Base-by-base conservation (phyloP, 106 monocot species). In the Dendrobium officinale region DNA sequence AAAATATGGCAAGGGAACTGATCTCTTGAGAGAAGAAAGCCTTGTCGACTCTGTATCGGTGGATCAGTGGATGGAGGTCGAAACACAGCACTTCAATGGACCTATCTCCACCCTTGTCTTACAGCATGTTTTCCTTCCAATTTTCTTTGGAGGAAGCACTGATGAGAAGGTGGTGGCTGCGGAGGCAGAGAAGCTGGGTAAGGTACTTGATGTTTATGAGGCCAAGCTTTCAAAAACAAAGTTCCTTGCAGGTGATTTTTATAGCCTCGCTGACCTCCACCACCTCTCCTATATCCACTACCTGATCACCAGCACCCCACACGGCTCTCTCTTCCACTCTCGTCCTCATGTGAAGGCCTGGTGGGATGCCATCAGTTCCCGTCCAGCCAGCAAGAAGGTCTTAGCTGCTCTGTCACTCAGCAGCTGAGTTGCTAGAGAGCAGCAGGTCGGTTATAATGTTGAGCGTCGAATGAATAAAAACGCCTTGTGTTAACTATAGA, bases 191-290 rank as follows among this genome's bases (percentile, higher is more conserved):
- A 85, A 90, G 88, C 87, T 91, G 10, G 79, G 45, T 2, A 81
- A 75, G 76, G 85, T 93, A 59, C 84, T 93, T 19, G 93, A 91
- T 70, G 82, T 93, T 26, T 91, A 93, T 78, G 93, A 91, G 82
- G 85, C 59, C 15, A 79, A 82, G 55, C 88, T 93, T 26, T 82
- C 80, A 7, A 48, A 87, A 81, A 80, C 42, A 76, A 86, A 84
- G 85, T 93, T 91, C 80, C 77, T 93, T 49, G 93, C 93, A 1
- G 93, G 93, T 0, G 86, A 80, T 20, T 56, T 67, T 13, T 86
- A 82, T 81, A 85, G 79, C 72, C 81, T 93, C 11, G 90, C 88
- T 9, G 93, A 93, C 77, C 81, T 86, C 2, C 83, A 87, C 77
- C 93, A 93, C 80, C 42, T 86, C 20, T 67, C 86, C 11, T 88